A percentile compares a stretch with the other conserved stretches of the same genome.
phyloP scores from a whole-genome alignment of 768 basidiomycete genomes.

The Cystobasidium tubakii region DNA sequence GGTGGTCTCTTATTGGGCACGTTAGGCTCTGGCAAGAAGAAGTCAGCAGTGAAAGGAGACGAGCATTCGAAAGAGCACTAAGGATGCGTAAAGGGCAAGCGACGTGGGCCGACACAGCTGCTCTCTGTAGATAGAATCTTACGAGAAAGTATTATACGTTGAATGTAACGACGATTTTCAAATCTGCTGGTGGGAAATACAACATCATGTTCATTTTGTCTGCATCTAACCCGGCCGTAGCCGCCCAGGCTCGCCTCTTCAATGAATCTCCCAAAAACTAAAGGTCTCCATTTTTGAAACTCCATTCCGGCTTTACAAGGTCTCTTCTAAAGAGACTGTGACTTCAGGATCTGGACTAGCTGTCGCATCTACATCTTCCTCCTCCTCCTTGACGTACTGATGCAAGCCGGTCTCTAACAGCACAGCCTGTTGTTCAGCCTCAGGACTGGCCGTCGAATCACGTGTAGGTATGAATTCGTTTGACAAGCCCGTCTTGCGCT shows the following conservation, averaged over 20 bases:
- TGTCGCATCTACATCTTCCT: neutral
- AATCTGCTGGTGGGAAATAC: neutral
- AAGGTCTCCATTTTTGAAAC: too few relatives aligned
- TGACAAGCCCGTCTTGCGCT: constrained; percentile 25
- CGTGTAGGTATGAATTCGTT: constrained; percentile 11
- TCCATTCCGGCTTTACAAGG: too few relatives aligned
- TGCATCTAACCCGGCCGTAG: too few relatives aligned
- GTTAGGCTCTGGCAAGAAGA: neutral
- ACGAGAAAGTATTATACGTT: neutral
- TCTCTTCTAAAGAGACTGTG: too few relatives aligned
- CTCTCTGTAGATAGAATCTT: neutral
- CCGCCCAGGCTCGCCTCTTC: too few relatives aligned
- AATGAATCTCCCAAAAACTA: too few relatives aligned
- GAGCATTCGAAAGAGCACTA: neutral
- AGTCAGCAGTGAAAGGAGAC: neutral
- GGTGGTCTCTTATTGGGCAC: constrained; percentile 19
- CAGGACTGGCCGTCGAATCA: constrained; percentile 3
- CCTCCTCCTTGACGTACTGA: constrained; percentile 1
- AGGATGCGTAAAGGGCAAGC: neutral
- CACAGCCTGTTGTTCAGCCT: neutral
- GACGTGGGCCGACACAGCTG: neutral
- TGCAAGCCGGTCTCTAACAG: neutral
- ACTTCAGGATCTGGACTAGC: neutral
- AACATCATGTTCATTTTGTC: neutral
- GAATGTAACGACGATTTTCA: neutral